These are phyloP conservation scores for Pyrus pyrifolia DNA, from an alignment of 306 rosid genomes.

Conservation along the genomic window DNA sequence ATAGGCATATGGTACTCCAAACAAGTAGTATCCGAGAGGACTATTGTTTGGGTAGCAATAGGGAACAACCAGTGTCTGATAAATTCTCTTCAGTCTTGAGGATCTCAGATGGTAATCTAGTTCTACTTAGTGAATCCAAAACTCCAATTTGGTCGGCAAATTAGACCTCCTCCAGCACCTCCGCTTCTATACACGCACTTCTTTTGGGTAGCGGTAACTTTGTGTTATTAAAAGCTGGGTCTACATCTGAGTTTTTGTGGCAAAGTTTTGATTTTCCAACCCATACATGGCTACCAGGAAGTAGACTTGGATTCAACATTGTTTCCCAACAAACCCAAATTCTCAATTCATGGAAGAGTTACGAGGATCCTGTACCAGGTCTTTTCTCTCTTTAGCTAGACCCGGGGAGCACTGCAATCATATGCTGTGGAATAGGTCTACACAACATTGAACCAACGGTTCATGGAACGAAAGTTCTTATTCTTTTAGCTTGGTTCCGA, in stretches of 20 bases:
- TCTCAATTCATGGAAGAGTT: conserved; percentile 55
- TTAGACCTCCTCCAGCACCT: conserved; percentile 11
- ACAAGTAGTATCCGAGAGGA: not conserved
- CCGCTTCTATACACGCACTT: conserved; percentile 19
- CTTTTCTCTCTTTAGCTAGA: conserved; percentile 38
- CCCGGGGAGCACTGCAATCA: not conserved
- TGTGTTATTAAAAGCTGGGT: conserved; percentile 15
- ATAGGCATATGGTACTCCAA: conserved; percentile 48
- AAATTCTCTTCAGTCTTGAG: conserved; percentile 26
- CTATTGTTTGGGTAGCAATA: conserved; percentile 54
- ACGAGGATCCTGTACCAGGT: conserved; percentile 38
- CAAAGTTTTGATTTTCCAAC: conserved; percentile 58
- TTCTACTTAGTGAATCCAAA: conserved; percentile 30
- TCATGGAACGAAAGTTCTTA: conserved; percentile 25
- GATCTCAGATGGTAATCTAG: conserved; percentile 32
- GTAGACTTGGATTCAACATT: conserved; percentile 23
- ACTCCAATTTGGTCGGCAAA: conserved; percentile 52
- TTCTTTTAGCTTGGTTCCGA: conserved; percentile 38
- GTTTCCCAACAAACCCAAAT: conserved; percentile 26
- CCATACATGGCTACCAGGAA: conserved; percentile 46
- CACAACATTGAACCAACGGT: conserved; percentile 41
- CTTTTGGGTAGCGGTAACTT: conserved; percentile 47
- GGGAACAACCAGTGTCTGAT: conserved; percentile 43
- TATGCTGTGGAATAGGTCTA: conserved; percentile 34
- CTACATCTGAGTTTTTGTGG: conserved; percentile 23